Percentiles rank a stretch among this genome's conserved stretches.
phyloP scores from a whole-genome alignment of 345 rosid genomes.

The Rubroshorea leprosula region DNA sequence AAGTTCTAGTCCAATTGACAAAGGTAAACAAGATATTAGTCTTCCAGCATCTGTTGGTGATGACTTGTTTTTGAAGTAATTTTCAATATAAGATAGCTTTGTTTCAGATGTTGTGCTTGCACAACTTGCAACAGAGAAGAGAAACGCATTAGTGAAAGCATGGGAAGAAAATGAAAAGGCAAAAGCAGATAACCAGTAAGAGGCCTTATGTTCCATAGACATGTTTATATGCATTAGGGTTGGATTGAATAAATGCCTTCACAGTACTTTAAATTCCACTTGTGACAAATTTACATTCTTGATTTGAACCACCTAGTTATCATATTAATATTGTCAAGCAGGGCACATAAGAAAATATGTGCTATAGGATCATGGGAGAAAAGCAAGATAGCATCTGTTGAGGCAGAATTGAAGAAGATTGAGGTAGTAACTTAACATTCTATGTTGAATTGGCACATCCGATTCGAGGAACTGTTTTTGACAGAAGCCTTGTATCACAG shows the following conservation, averaged over 20 bases:
- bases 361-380: slow-evolving; percentile 58
- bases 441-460: too few relatives aligned
- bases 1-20: slow-evolving; percentile 18
- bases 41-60: slow-evolving; percentile 6
- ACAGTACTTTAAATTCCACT: slow-evolving; percentile 1
- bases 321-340: slow-evolving; percentile 19
- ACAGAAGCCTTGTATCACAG: slow-evolving; percentile 19
- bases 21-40: slow-evolving; percentile 17
- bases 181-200: slow-evolving; percentile 75
- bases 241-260: background rate
- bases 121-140: slow-evolving; percentile 53
- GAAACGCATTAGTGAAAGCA: slow-evolving; percentile 54
- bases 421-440: slow-evolving; percentile 45
- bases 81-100: slow-evolving; percentile 6
- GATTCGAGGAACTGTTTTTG: background rate
- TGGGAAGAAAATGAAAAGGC: slow-evolving; percentile 90
- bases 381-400: slow-evolving; percentile 46
- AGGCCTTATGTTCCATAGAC: background rate
- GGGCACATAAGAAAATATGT: slow-evolving; percentile 54
- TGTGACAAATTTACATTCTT: background rate
- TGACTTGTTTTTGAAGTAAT: background rate
- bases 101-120: slow-evolving; percentile 41
- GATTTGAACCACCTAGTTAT: background rate
- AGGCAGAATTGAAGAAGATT: slow-evolving; percentile 38
- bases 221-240: background rate